A percentile compares a stretch with the other conserved stretches of the same genome.
Evolutionary conservation across 2,329 filamentous ascomycete genomes (phyloP).

Genomic region (Neopestalotiopsis clavispora): DNA sequence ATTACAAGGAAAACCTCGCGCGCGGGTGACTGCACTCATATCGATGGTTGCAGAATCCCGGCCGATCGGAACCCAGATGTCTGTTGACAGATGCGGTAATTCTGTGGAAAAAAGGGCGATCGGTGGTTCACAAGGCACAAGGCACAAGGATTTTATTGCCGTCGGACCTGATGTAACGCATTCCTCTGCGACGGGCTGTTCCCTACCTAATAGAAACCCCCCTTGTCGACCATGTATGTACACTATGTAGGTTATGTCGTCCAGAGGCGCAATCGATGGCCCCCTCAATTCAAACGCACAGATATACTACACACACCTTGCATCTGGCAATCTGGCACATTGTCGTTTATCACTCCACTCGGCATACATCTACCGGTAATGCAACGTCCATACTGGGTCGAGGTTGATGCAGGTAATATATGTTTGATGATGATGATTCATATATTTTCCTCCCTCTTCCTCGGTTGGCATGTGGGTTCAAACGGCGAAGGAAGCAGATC

Average conservation of each 20-base stretch:
- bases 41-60: slow-evolving; percentile 3
- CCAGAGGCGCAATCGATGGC: too few species aligned
- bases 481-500: too few species aligned
- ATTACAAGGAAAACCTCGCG: neutral
- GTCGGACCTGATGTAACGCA: too few species aligned
- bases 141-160: too few species aligned
- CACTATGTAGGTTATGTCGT: too few species aligned
- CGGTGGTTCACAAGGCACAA: too few species aligned
- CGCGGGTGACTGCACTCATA: neutral
- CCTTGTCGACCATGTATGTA: too few species aligned
- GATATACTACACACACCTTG: too few species aligned
- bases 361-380: neutral
- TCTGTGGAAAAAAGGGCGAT: neutral
- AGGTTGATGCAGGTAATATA: neutral
- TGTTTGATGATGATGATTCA: neutral
- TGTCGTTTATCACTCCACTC: neutral
- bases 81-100: slow-evolving; percentile 5
- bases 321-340: neutral
- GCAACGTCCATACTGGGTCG: neutral
- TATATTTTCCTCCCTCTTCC: neutral
- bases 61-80: slow-evolving; percentile 9
- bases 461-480: neutral
- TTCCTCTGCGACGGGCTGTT: neutral
- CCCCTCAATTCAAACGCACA: too few species aligned
- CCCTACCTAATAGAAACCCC: neutral